Percentiles rank a stretch among this genome's conserved stretches.
These are phyloP conservation scores for Colletotrichum aenigma DNA, from an alignment of 2,329 filamentous ascomycete species.

Conservation along the genomic window DNA sequence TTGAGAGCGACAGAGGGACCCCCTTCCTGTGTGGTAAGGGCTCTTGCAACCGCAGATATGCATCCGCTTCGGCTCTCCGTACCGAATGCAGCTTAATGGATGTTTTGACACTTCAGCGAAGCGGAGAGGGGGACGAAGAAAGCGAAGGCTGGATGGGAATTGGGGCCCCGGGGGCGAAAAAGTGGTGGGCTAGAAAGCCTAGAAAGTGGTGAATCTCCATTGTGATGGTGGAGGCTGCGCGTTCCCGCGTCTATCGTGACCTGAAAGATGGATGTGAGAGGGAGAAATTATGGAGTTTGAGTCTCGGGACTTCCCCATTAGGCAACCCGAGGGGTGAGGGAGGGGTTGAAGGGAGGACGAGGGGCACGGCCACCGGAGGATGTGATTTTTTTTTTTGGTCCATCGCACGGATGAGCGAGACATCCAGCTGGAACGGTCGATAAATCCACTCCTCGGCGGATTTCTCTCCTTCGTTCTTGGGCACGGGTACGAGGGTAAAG, in stretches of 20 bases:
- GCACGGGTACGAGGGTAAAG: not conserved
- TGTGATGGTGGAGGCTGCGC: not conserved
- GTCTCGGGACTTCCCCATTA: not conserved
- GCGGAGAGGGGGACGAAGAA: not conserved
- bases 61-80: conserved; percentile 2
- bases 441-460: conserved; percentile 6
- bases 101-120: not conserved
- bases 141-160: not conserved
- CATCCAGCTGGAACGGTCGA: conserved; percentile 14
- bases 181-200: not conserved
- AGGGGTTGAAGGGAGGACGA: not conserved
- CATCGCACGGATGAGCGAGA: conserved; percentile 7
- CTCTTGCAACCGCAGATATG: not conserved
- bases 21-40: not conserved
- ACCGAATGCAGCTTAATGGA: conserved; percentile 16
- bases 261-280: not conserved
- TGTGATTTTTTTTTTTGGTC: not conserved
- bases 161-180: conserved; percentile 3
- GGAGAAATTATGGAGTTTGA: not conserved
- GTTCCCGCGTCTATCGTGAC: not conserved
- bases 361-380: not conserved
- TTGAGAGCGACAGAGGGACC: not conserved
- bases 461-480: not conserved
- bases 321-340: not conserved
- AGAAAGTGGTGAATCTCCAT: not conserved